phyloP scores from a whole-genome alignment of 305 asterid species.

The Solanum hybrid region DNA sequence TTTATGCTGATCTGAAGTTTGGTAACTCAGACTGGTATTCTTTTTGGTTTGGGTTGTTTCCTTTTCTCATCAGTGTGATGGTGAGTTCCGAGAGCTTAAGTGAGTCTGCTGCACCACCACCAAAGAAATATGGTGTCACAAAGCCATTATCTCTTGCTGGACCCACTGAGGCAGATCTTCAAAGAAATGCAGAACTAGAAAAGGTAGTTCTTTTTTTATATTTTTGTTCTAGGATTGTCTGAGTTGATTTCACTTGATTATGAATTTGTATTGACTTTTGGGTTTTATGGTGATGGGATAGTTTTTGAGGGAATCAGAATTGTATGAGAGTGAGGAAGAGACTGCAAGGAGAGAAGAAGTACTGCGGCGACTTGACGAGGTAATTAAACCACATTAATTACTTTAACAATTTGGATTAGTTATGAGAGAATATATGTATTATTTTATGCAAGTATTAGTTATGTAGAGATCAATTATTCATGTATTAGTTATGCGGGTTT shows the following conservation, averaged over 20 bases:
- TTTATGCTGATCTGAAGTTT: background rate
- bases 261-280: background rate
- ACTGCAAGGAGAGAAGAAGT: slow-evolving; percentile 55
- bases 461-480: background rate
- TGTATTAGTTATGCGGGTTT: background rate
- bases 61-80: background rate
- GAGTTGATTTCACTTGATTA: background rate
- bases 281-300: background rate
- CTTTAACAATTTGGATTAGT: background rate
- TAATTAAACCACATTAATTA: background rate
- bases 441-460: background rate
- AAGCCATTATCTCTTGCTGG: slow-evolving; percentile 61
- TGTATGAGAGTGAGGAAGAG: slow-evolving; percentile 57
- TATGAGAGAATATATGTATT: background rate
- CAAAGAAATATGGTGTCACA: slow-evolving; percentile 59
- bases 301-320: slow-evolving; percentile 52
- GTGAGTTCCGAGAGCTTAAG: slow-evolving; percentile 10
- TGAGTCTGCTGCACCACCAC: slow-evolving; percentile 17
- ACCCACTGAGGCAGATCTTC: slow-evolving; percentile 52
- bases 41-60: background rate
- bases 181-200: slow-evolving; percentile 46
- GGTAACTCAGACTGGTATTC: background rate
- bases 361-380: slow-evolving; percentile 49
- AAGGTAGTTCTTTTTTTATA: slow-evolving; percentile 27
- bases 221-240: background rate